A percentile compares a stretch with the other conserved stretches of the same genome.
Evolutionary conservation across 805 yeast species (phyloP).

Genomic region (Kluyveromyces dobzhanskii): DNA sequence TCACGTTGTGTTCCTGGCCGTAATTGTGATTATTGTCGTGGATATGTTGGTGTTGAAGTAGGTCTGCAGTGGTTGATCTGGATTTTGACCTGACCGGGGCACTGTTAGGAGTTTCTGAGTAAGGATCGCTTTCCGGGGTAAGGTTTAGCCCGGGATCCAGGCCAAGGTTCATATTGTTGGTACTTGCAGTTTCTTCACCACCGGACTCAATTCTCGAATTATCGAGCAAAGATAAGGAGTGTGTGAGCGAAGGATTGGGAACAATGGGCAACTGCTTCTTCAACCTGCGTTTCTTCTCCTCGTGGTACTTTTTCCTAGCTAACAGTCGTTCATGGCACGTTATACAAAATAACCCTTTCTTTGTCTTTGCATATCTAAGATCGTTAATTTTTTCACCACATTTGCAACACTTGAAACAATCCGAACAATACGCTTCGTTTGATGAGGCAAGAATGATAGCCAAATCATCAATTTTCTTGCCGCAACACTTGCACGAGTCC

Average conservation of each 20-base stretch:
- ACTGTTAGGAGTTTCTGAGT: neutral
- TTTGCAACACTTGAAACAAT: constrained; percentile 82
- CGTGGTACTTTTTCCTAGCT: constrained; percentile 55
- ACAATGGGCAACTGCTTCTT: constrained; percentile 18
- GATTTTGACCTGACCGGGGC: neutral
- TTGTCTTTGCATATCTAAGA: constrained; percentile 83
- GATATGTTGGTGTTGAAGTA: neutral
- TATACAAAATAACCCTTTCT: constrained; percentile 90
- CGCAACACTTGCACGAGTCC: constrained; percentile 81
- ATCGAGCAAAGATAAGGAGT: too few species aligned
- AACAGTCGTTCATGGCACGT: constrained; percentile 77
- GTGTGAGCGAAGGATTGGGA: constrained; percentile 1
- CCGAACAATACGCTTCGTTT: constrained; percentile 87
- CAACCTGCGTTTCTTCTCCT: constrained; percentile 23
- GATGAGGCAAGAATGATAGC: constrained; percentile 78
- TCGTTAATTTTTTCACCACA: constrained; percentile 84
- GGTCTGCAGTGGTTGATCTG: neutral
- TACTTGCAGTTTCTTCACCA: neutral
- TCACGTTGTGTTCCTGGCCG: neutral
- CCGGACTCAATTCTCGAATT: neutral
- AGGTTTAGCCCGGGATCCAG: neutral
- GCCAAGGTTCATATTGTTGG: too few species aligned
- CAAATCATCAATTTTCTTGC: constrained; percentile 79
- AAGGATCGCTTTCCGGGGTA: neutral
- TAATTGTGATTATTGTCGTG: neutral